Conservation (phyloP, 305 asterid genomes). For the Fraxinus nigra region DNA sequence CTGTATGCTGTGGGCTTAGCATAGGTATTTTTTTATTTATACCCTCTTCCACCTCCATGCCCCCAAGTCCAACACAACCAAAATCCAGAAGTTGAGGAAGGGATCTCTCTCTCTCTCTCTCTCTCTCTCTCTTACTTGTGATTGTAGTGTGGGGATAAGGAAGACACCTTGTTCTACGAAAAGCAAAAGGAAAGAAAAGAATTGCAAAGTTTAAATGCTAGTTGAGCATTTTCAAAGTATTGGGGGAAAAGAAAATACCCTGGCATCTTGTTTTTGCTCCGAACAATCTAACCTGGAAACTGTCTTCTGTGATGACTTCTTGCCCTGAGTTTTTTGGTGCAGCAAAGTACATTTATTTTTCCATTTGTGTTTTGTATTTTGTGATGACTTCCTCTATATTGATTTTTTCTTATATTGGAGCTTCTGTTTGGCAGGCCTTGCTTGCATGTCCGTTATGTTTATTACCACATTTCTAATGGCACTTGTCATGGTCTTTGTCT, state of each 20-base stretch:
- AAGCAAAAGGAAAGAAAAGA: not conserved
- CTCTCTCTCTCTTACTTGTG: not conserved
- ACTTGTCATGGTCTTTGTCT: conserved; percentile 75
- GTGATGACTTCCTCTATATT: not conserved
- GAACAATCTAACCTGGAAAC: not conserved
- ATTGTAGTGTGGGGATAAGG: not conserved
- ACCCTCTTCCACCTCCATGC: not conserved
- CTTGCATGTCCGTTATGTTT: conserved; percentile 95
- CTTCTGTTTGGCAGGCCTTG: conserved; percentile 63
- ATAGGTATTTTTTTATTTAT: not conserved
- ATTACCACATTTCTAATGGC: conserved; percentile 94
- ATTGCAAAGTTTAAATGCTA: not conserved
- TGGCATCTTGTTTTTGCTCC: not conserved
- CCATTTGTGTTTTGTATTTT: not conserved
- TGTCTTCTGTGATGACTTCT: not conserved
- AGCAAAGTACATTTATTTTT: not conserved
- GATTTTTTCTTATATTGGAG: conserved; percentile 15
- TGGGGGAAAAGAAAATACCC: not conserved
- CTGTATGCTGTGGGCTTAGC: not conserved
- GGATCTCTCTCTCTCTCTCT: not conserved
- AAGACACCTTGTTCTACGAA: not conserved
- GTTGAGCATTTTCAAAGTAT: not conserved
- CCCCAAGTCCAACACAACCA: not conserved
- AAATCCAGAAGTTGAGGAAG: not conserved
- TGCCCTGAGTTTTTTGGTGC: not conserved